Conservation (phyloP, 2,329 filamentous ascomycete genomes). For the Trichophaea hybrida region DNA sequence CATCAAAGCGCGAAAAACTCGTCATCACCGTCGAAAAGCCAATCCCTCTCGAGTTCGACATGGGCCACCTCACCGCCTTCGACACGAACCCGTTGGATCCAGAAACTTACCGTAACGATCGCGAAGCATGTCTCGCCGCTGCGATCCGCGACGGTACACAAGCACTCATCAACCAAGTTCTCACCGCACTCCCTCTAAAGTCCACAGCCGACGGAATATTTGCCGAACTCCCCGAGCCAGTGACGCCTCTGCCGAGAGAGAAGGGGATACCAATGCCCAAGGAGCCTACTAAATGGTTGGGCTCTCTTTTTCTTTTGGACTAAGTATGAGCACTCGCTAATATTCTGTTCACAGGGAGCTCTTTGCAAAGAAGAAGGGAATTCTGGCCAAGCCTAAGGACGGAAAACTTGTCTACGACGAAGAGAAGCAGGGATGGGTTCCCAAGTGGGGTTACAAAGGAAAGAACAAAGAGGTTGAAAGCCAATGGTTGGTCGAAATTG, state of each 20-base stretch:
- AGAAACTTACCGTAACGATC: conserved; percentile 32
- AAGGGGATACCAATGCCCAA: conserved; percentile 76
- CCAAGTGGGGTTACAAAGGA: conserved; percentile 89
- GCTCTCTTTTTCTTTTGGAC: neutral
- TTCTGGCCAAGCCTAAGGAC: conserved; percentile 74
- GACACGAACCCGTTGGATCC: conserved; percentile 70
- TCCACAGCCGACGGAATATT: conserved; percentile 58
- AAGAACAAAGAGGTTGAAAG: conserved; percentile 71
- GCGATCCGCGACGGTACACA: conserved; percentile 83
- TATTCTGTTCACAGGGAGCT: conserved; percentile 39
- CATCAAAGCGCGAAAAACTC: conserved; percentile 1
- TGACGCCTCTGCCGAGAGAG: conserved; percentile 68
- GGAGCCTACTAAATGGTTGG: conserved; percentile 68
- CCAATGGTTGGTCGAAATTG: conserved; percentile 86
- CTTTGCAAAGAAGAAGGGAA: conserved; percentile 94
- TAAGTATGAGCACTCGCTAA: neutral
- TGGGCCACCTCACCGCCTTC: conserved; percentile 69
- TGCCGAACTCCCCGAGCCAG: conserved; percentile 56
- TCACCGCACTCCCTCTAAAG: conserved; percentile 69
- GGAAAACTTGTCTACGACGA: conserved; percentile 75
- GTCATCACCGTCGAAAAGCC: conserved; percentile 51
- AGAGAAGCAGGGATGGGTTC: conserved; percentile 70
- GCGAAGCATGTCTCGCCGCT: conserved; percentile 53
- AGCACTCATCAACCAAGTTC: conserved; percentile 82
- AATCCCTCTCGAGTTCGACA: conserved; percentile 82